Conservation (phyloP, 257 asterid genomes). For the Nicotiana obtusifolia region DNA sequence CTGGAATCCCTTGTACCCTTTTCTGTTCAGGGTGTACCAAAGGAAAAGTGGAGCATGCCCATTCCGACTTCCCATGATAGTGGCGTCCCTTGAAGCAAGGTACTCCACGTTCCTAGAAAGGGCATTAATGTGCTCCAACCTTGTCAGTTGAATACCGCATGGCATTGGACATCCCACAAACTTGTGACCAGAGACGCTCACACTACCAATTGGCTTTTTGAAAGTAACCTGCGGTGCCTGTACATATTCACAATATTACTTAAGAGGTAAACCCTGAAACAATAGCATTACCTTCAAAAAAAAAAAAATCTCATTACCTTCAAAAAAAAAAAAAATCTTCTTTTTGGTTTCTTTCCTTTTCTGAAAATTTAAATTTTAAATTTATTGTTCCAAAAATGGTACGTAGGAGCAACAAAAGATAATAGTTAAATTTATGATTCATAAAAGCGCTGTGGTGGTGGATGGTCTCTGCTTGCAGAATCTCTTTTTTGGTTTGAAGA, state of each 20-base stretch:
- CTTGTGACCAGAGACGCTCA: slow-evolving; percentile 95
- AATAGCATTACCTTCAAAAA: background rate
- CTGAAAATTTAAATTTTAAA: background rate
- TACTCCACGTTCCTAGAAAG: slow-evolving; percentile 89
- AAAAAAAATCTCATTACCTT: background rate
- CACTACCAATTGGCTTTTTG: slow-evolving; percentile 95
- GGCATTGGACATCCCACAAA: slow-evolving; percentile 99
- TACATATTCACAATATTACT: background rate
- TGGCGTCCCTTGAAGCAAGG: slow-evolving; percentile 96
- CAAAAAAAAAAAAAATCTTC: background rate
- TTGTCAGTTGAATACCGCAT: slow-evolving; percentile 86
- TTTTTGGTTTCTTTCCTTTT: background rate
- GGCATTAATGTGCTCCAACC: slow-evolving; percentile 58
- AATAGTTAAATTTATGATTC: background rate
- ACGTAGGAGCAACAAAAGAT: background rate
- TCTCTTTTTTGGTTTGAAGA: background rate
- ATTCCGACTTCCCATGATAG: slow-evolving; percentile 97
- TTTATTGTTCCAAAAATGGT: background rate
- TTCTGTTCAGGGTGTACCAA: slow-evolving; percentile 88
- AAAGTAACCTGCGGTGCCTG: slow-evolving; percentile 93
- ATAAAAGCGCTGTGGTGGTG: background rate
- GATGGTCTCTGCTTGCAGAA: background rate
- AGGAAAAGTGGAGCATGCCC: slow-evolving; percentile 97
- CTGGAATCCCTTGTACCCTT: slow-evolving; percentile 92
- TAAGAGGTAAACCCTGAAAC: background rate